Evolutionary conservation across 2,329 filamentous ascomycete species (phyloP).

Genomic region (Fusarium longipes): DNA sequence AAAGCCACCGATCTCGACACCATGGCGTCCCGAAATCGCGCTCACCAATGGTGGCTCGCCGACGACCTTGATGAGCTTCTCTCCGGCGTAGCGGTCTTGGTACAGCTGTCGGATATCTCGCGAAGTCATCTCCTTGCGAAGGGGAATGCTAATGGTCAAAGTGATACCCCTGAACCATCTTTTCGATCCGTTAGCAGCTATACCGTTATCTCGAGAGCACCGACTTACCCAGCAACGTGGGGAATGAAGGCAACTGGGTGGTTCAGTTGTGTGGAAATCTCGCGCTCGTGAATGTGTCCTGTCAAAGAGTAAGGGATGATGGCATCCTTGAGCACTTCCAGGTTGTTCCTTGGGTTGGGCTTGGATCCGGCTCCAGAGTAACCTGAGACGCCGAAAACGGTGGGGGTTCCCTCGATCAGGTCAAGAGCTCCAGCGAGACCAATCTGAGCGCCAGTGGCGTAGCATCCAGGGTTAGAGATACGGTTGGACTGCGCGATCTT

Average conservation of each 20-base stretch:
- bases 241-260: slow-evolving; percentile 85
- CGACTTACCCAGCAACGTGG: slow-evolving; percentile 67
- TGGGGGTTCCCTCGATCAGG: slow-evolving; percentile 80
- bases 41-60: slow-evolving; percentile 67
- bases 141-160: slow-evolving; percentile 89
- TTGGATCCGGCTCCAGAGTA: slow-evolving; percentile 92
- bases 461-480: slow-evolving; percentile 95
- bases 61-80: slow-evolving; percentile 92
- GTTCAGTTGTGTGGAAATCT: slow-evolving; percentile 84
- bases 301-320: slow-evolving; percentile 78
- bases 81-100: slow-evolving; percentile 94
- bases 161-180: slow-evolving; percentile 94
- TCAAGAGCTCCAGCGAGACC: slow-evolving; percentile 85
- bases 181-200: not conserved
- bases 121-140: slow-evolving; percentile 86
- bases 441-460: slow-evolving; percentile 91
- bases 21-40: slow-evolving; percentile 76
- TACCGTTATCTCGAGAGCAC: not conserved
- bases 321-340: slow-evolving; percentile 84
- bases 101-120: slow-evolving; percentile 94
- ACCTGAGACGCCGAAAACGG: slow-evolving; percentile 89
- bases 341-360: slow-evolving; percentile 92
- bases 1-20: slow-evolving; percentile 94
- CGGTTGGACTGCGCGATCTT: slow-evolving; percentile 81
- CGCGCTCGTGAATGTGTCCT: slow-evolving; percentile 93